Evolutionary conservation across 805 yeast genomes (phyloP), one percentile per base, ranked within the genome.

Genomic region (Vanderwaltozyma verrucispora): DNA sequence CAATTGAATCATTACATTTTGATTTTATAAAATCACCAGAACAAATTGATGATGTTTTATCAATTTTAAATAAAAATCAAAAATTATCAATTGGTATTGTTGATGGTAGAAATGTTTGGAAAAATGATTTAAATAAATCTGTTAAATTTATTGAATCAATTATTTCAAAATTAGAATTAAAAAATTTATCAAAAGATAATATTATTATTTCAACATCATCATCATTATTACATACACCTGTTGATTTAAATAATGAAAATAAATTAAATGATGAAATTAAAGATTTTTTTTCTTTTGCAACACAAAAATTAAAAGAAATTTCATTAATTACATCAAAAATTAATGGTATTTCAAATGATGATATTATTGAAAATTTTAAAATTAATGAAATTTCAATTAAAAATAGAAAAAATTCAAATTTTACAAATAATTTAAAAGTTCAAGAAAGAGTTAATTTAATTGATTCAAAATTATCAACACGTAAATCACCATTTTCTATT

Each of bases 71-170:
- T 50, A 74, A 69, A 47, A 68, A 76, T 49, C 95, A 92, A 74
- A 69, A 72, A 47, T 73, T 92, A 61, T 89, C 97, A 45, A 95
- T 82, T 50, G 98, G 98, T 85, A 76, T 92, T 56, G 88, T 92
- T 59, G 94, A 87, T 60, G 98, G 98, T 71, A 87, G 98, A 78
- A 92, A 92, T 80, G 86, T 92, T 71, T 92, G 98, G 98, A 92
- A 92, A 78, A 81, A 94, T 67, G 82, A 92, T 74, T 85, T 81
- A 61, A 65, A 92, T 60, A 77, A 78, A 69, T 94, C 98, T 51
- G 69, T 87, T 60, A 83, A 68, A 47, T 62, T 81, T 48, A 94
- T 86, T 56, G 71, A 80, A 63, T 73, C 76, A 67, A 96, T 95
- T 54, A 73, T 85, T 59, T 78, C 68, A 51, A 80, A 80, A 71